Percentiles rank a stretch among this genome's conserved stretches.
Conservation (phyloP, 2,329 filamentous ascomycete species). For the Verticillium dahliae region DNA sequence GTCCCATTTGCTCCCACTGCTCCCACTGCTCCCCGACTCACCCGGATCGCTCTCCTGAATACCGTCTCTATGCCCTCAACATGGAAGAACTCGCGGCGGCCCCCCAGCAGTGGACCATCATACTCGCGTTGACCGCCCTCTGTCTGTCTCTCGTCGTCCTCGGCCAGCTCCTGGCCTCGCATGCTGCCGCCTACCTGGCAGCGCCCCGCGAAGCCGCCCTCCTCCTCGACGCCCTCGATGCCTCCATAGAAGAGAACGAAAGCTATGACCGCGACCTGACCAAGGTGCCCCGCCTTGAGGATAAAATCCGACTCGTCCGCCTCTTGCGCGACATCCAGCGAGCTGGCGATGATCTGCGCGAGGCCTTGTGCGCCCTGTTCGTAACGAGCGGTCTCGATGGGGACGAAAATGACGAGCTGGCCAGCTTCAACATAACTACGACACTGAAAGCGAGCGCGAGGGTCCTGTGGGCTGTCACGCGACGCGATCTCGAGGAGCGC, state of each 20-base stretch:
- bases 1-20: slow-evolving; percentile 1
- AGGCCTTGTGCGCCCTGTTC: slow-evolving; percentile 49
- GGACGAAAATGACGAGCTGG: slow-evolving; percentile 24
- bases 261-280: slow-evolving; percentile 55
- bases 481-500: slow-evolving; percentile 47
- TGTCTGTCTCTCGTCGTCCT: slow-evolving; percentile 48
- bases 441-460: slow-evolving; percentile 41
- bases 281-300: slow-evolving; percentile 51
- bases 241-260: slow-evolving; percentile 58
- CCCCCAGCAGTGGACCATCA: slow-evolving; percentile 46
- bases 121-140: slow-evolving; percentile 52
- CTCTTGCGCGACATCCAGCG: slow-evolving; percentile 57
- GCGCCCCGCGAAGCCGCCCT: slow-evolving; percentile 52
- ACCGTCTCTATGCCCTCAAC: slow-evolving; percentile 14
- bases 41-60: not conserved
- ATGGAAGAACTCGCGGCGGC: slow-evolving; percentile 43
- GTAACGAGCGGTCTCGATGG: slow-evolving; percentile 18
- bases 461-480: slow-evolving; percentile 52
- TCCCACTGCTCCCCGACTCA: not conserved
- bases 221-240: slow-evolving; percentile 55
- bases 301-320: slow-evolving; percentile 52
- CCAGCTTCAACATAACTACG: slow-evolving; percentile 15
- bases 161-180: slow-evolving; percentile 43
- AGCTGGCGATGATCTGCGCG: slow-evolving; percentile 53
- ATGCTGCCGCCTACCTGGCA: slow-evolving; percentile 48